phyloP scores from a whole-genome alignment of 106 monocot species.

The Acanthochlamys bracteata region DNA sequence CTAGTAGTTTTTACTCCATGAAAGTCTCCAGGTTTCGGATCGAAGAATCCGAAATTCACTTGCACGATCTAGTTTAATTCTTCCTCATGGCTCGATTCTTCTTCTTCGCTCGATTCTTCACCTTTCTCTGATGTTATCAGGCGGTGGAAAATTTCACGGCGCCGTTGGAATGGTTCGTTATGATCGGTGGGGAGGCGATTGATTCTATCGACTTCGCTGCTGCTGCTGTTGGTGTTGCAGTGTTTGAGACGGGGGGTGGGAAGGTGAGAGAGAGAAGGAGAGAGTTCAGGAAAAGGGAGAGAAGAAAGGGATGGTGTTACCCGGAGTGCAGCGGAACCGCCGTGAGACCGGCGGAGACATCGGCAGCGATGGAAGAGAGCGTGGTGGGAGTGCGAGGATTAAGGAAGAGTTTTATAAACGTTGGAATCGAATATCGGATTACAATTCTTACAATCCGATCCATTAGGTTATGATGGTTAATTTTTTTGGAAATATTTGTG shows the following conservation, averaged over 20 bases:
- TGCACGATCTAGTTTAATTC: slow-evolving; percentile 45
- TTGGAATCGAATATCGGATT: too few species aligned
- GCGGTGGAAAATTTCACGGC: background rate
- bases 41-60: slow-evolving; percentile 92
- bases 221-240: background rate
- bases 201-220: background rate
- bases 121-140: too few species aligned
- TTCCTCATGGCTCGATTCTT: background rate
- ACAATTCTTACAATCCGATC: too few species aligned
- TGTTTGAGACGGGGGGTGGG: background rate
- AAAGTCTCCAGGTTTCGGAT: slow-evolving; percentile 80
- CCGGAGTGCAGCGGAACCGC: background rate
- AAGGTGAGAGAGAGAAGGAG: background rate
- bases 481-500: too few species aligned
- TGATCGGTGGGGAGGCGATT: background rate
- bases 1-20: slow-evolving; percentile 65
- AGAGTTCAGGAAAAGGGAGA: slow-evolving; percentile 27
- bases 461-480: too few species aligned
- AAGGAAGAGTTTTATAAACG: too few species aligned
- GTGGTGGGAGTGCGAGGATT: background rate
- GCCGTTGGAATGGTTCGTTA: background rate
- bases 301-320: slow-evolving; percentile 5
- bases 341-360: slow-evolving; percentile 10
- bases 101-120: background rate
- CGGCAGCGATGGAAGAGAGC: background rate